Percentiles rank a stretch among this genome's conserved stretches.
These are phyloP conservation scores for Coemansia pectinata DNA, from an alignment of 192 early-diverging fungal species.

Conservation along the genomic window DNA sequence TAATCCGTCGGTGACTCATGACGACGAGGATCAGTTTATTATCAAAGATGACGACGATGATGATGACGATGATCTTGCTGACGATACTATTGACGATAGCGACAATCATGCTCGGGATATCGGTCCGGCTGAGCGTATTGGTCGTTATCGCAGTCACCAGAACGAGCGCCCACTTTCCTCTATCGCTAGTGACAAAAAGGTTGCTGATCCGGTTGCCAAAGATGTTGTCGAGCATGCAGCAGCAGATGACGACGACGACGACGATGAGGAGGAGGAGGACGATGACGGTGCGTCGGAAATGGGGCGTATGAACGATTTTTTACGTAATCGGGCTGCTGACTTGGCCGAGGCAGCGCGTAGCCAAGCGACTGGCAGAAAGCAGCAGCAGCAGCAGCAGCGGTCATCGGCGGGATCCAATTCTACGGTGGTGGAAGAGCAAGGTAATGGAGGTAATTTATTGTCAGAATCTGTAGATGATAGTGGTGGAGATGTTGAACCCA, in stretches of 20 bases:
- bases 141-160: conserved; percentile 51
- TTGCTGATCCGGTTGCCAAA: not conserved
- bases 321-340: conserved; percentile 19
- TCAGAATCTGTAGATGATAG: conserved; percentile 25
- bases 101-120: conserved; percentile 28
- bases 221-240: not conserved
- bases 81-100: not conserved
- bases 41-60: conserved; percentile 24
- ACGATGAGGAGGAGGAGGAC: conserved; percentile 26
- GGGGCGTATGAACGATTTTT: conserved; percentile 23
- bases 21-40: conserved; percentile 48
- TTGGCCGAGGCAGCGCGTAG: conserved; percentile 5
- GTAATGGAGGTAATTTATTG: conserved; percentile 28
- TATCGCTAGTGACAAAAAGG: not conserved
- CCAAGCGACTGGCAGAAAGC: not conserved
- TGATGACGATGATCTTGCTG: conserved; percentile 9
- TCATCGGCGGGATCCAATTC: no score
- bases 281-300: conserved; percentile 23
- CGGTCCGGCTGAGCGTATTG: conserved; percentile 47
- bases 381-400: not conserved
- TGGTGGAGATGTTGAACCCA: not conserved
- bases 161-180: conserved; percentile 19
- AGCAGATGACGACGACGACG: no score
- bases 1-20: conserved; percentile 17
- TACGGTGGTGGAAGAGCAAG: conserved; percentile 12